phyloP scores from a whole-genome alignment of 768 basidiomycete genomes.

The Kwoniella shandongensis region DNA sequence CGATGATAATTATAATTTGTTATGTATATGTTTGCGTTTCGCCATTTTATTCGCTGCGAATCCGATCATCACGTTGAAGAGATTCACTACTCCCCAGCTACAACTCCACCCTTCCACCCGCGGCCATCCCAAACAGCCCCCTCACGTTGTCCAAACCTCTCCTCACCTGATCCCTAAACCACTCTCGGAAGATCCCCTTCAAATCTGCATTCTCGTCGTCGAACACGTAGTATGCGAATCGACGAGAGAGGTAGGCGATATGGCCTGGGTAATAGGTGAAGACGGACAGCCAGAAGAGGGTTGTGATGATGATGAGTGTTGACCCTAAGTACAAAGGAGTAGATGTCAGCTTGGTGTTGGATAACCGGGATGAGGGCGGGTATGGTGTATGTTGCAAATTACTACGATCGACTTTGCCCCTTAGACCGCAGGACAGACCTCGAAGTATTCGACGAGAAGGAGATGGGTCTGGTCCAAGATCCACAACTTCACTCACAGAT shows the following conservation, averaged over 20 bases:
- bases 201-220: conserved; percentile 57
- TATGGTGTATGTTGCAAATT: no score
- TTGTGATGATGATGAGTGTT: conserved; percentile 25
- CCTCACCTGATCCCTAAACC: conserved; percentile 16
- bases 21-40: conserved; percentile 3
- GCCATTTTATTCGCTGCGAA: background rate
- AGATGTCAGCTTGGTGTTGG: no score
- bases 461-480: no score
- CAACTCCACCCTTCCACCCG: conserved; percentile 14
- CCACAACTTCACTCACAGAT: conserved; percentile 61
- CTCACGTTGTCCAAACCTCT: conserved; percentile 10
- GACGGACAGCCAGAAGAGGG: conserved; percentile 60
- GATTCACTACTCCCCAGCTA: conserved; percentile 1
- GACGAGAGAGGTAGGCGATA: conserved; percentile 59
- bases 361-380: background rate
- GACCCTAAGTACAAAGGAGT: background rate
- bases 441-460: no score
- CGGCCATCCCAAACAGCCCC: conserved; percentile 5
- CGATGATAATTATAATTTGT: conserved; percentile 1
- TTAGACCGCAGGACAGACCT: no score
- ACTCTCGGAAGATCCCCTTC: conserved; percentile 14
- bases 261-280: conserved; percentile 65
- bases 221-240: conserved; percentile 66
- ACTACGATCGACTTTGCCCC: no score
- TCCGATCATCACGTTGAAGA: background rate